These are phyloP conservation scores for Mallotus nudiflorus DNA, from an alignment of 345 rosid species.

Conservation along the genomic window DNA sequence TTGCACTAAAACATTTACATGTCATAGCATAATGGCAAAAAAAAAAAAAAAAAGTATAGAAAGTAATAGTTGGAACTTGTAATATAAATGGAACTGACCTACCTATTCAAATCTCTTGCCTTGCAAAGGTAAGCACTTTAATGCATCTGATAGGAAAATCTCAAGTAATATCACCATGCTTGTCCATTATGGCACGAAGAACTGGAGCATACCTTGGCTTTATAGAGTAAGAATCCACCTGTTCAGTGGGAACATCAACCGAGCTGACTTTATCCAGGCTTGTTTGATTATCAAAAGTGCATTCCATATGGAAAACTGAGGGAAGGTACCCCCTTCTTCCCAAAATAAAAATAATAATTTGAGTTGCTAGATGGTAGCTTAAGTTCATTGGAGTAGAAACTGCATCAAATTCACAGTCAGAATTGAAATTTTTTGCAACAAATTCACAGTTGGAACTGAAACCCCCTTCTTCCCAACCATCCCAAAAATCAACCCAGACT, in stretches of 20 bases:
- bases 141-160: background rate
- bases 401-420: too few relatives aligned
- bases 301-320: background rate
- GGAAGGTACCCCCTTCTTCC: too few relatives aligned
- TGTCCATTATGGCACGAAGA: too few relatives aligned
- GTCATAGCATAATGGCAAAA: background rate
- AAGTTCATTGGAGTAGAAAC: too few relatives aligned
- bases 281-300: background rate
- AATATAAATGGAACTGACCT: conserved; percentile 50
- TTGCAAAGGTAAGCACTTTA: conserved; percentile 27
- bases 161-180: too few relatives aligned
- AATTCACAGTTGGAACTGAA: too few relatives aligned
- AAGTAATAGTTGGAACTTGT: background rate
- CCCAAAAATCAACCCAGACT: too few relatives aligned
- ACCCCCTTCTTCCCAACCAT: too few relatives aligned
- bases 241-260: background rate
- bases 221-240: background rate
- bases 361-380: too few relatives aligned
- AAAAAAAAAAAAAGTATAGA: background rate
- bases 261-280: background rate
- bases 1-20: background rate
- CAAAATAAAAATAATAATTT: too few relatives aligned
- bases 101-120: conserved; percentile 94
- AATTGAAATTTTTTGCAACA: too few relatives aligned
- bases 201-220: conserved; percentile 1